A percentile compares a stretch with the other conserved stretches of the same genome.
phyloP scores from a whole-genome alignment of 2,329 filamentous ascomycete genomes.

The Neofusicoccum laricinum region DNA sequence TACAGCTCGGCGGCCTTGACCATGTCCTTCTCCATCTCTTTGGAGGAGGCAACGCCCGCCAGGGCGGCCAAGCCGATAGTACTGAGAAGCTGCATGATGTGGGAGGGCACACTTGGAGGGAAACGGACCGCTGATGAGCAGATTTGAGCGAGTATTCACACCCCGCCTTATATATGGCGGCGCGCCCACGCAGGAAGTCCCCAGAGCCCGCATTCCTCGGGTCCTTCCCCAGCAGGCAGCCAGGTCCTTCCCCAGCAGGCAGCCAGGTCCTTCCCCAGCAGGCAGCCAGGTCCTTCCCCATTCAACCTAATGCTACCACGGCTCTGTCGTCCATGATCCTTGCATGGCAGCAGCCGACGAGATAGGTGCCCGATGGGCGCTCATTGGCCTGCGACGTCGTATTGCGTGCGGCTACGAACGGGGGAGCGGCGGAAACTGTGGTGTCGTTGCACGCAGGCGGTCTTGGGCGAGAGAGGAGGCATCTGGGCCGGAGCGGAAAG shows the following conservation, averaged over 20 bases:
- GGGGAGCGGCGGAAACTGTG: not conserved
- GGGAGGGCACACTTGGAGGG: not conserved
- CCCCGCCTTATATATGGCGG: not conserved
- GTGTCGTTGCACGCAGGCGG: not conserved
- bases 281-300: not conserved
- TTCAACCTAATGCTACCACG: not conserved
- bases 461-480: not conserved
- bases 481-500: not conserved
- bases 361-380: not conserved
- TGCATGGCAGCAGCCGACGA: not conserved
- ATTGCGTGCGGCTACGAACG: conserved; percentile 4
- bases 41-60: conserved; percentile 25
- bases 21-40: conserved; percentile 34
- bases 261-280: not conserved
- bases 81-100: conserved; percentile 7
- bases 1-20: conserved; percentile 35
- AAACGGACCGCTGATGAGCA: not conserved
- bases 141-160: not conserved
- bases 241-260: not conserved
- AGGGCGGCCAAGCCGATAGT: conserved; percentile 28
- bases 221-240: not conserved
- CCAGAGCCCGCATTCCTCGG: not conserved
- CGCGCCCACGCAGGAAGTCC: not conserved
- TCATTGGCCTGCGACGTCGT: conserved; percentile 4
- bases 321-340: not conserved